Percentiles rank a stretch among this genome's conserved stretches.
Evolutionary conservation across 1,284 basidiomycete genomes (phyloP).

Genomic region (Marasmius oreades): DNA sequence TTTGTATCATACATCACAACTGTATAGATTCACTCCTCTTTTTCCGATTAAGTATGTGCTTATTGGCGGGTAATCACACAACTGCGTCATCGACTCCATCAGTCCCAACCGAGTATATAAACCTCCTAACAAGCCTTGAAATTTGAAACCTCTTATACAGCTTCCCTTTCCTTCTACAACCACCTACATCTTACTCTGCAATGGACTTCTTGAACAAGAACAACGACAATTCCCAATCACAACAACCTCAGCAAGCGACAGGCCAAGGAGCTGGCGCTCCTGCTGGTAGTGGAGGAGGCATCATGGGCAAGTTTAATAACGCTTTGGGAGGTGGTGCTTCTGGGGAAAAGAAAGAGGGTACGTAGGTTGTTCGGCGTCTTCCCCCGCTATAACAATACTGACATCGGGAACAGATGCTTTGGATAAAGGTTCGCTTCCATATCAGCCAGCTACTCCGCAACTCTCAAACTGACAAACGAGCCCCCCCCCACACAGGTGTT

Average conservation of each 20-base stretch:
- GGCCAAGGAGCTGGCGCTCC: background rate
- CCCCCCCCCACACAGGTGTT: conserved; percentile 27
- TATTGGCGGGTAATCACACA: too few species aligned
- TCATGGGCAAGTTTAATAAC: conserved; percentile 17
- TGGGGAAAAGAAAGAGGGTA: conserved; percentile 19
- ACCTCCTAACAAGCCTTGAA: too few species aligned
- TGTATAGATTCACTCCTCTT: too few species aligned
- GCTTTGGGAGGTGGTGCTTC: conserved; percentile 15
- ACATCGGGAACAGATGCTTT: conserved; percentile 15
- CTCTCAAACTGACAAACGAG: too few species aligned
- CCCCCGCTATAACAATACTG: background rate
- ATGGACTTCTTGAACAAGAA: conserved; percentile 1
- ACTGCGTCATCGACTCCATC: too few species aligned
- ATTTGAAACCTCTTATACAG: too few species aligned
- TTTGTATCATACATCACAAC: too few species aligned
- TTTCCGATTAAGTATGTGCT: too few species aligned
- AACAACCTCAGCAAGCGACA: background rate
- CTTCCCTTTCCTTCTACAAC: too few species aligned
- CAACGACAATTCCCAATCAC: background rate
- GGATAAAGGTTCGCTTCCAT: conserved; percentile 22
- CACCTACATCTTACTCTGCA: too few species aligned
- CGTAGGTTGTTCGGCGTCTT: background rate
- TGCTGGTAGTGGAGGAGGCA: conserved; percentile 10
- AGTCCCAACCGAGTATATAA: too few species aligned
- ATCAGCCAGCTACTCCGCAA: too few species aligned